Conservation (phyloP, 2,329 filamentous ascomycete genomes). For the Fusarium lateritium region DNA sequence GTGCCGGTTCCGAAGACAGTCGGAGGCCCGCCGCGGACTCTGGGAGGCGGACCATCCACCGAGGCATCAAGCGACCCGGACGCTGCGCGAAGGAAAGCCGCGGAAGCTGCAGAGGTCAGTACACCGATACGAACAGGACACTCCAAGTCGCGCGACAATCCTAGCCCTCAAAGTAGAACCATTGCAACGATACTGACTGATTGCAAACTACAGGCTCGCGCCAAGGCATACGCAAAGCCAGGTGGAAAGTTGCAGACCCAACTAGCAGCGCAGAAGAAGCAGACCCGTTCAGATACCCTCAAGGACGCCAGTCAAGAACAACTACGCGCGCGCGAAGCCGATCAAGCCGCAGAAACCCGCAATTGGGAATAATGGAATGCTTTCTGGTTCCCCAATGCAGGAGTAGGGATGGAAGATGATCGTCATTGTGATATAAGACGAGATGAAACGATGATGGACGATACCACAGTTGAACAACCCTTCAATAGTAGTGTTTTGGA, state of each 20-base stretch:
- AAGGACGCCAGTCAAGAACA: conserved; percentile 78
- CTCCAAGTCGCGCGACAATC: background rate
- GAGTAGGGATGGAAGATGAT: background rate
- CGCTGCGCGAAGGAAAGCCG: conserved; percentile 81
- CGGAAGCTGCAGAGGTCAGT: conserved; percentile 86
- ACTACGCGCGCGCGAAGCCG: conserved; percentile 75
- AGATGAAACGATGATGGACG: background rate
- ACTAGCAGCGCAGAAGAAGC: conserved; percentile 81
- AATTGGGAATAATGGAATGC: conserved; percentile 53
- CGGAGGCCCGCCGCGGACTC: conserved; percentile 72
- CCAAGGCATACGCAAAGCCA: conserved; percentile 69
- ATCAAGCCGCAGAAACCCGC: conserved; percentile 64
- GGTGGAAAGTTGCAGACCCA: conserved; percentile 80
- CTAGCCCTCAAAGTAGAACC: background rate
- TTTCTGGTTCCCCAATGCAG: background rate
- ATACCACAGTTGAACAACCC: background rate
- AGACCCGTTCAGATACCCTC: conserved; percentile 78
- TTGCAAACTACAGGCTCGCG: conserved; percentile 70
- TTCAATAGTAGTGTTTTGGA: background rate
- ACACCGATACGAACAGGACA: background rate
- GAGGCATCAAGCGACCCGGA: conserved; percentile 54
- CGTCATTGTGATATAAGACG: background rate
- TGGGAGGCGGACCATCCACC: conserved; percentile 67
- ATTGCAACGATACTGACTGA: conserved; percentile 2
- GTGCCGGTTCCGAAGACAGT: conserved; percentile 68